Evolutionary conservation across 1,139 yeast genomes (phyloP).

Genomic region (Yamadazyma triangularis): DNA sequence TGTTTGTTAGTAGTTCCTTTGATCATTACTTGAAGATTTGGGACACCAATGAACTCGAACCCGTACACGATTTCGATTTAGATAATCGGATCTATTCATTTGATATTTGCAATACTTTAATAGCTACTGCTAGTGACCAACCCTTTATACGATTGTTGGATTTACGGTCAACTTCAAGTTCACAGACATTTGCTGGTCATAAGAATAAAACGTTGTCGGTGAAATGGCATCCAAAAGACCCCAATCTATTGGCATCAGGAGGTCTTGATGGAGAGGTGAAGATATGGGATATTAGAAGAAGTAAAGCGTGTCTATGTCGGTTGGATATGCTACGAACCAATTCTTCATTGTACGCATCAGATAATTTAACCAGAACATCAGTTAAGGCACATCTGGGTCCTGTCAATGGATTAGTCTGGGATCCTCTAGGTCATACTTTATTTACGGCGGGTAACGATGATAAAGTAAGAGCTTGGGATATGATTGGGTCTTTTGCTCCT

Average conservation of each 20-base stretch:
- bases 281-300: slow-evolving; percentile 73
- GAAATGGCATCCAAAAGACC: slow-evolving; percentile 72
- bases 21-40: slow-evolving; percentile 76
- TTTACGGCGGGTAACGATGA: slow-evolving; percentile 74
- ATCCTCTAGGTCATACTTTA: slow-evolving; percentile 54
- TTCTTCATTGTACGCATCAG: slow-evolving; percentile 12
- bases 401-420: slow-evolving; percentile 74
- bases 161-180: slow-evolving; percentile 61
- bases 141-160: slow-evolving; percentile 70
- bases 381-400: slow-evolving; percentile 70
- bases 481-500: slow-evolving; percentile 41
- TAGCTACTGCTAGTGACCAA: slow-evolving; percentile 70
- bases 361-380: slow-evolving; percentile 28
- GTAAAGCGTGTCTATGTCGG: slow-evolving; percentile 59
- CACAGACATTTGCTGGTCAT: slow-evolving; percentile 68
- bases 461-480: slow-evolving; percentile 71
- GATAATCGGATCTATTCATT: slow-evolving; percentile 50
- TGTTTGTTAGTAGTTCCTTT: slow-evolving; percentile 79
- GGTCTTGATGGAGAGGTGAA: slow-evolving; percentile 69
- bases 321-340: slow-evolving; percentile 48
- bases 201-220: slow-evolving; percentile 59
- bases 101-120: slow-evolving; percentile 50
- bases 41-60: slow-evolving; percentile 65
- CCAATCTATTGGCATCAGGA: slow-evolving; percentile 64
- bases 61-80: slow-evolving; percentile 63